phyloP scores from a whole-genome alignment of 1,284 basidiomycete genomes.

The Paramarasmius palmivorus region DNA sequence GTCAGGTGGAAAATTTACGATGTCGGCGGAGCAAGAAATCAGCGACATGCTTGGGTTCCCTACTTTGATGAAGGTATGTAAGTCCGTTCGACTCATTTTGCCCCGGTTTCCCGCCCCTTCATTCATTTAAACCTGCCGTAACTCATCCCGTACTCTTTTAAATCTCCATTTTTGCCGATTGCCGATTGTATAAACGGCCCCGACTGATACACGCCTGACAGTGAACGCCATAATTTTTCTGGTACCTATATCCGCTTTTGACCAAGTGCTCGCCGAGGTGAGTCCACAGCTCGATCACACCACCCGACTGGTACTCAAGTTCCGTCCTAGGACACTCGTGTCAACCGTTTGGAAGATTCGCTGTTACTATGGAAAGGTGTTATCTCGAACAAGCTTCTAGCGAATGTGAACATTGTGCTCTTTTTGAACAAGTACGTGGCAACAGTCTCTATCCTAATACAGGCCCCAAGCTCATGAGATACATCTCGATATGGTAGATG shows the following conservation, averaged over 20 bases:
- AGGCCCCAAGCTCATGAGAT: too few species aligned
- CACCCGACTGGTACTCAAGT: conserved; percentile 9
- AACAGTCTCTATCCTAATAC: too few species aligned
- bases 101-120: not conserved
- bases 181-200: not conserved
- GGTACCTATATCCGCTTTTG: conserved; percentile 81
- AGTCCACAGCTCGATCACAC: conserved; percentile 8
- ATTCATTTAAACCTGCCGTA: conserved; percentile 10
- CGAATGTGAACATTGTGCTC: conserved; percentile 70
- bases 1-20: conserved; percentile 79
- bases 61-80: conserved; percentile 76
- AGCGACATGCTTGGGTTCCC: conserved; percentile 80
- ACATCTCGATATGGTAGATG: conserved; percentile 33
- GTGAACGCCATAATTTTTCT: conserved; percentile 84
- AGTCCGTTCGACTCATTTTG: conserved; percentile 7
- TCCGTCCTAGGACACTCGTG: conserved; percentile 52
- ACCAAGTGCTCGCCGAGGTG: conserved; percentile 77
- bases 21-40: conserved; percentile 75
- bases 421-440: conserved; percentile 65
- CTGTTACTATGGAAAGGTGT: conserved; percentile 69
- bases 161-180: not conserved
- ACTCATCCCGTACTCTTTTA: conserved; percentile 9
- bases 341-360: conserved; percentile 78
- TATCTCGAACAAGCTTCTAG: conserved; percentile 66
- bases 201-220: conserved; percentile 26